Conservation (phyloP, 2,329 filamentous ascomycete species). For the Aspergillus arachidicola region DNA sequence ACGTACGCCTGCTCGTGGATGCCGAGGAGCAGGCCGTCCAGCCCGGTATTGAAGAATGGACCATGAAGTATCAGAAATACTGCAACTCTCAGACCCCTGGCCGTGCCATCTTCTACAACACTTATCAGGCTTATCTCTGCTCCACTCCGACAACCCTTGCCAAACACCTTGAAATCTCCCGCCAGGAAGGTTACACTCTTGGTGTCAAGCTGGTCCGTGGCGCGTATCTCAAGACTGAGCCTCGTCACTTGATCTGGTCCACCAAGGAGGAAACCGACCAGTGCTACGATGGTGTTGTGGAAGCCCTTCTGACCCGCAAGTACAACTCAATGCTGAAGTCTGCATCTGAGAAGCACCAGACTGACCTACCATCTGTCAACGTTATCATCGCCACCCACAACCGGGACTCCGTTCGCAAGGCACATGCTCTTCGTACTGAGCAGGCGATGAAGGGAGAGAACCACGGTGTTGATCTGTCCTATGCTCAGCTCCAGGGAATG, state of each 20-base stretch:
- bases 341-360: slow-evolving; percentile 39
- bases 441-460: slow-evolving; percentile 51
- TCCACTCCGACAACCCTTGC: slow-evolving; percentile 49
- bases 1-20: slow-evolving; percentile 54
- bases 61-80: slow-evolving; percentile 55
- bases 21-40: slow-evolving; percentile 59
- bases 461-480: slow-evolving; percentile 53
- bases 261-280: slow-evolving; percentile 51
- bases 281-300: slow-evolving; percentile 60
- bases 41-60: slow-evolving; percentile 55
- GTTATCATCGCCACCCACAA: slow-evolving; percentile 65
- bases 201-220: slow-evolving; percentile 58
- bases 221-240: slow-evolving; percentile 56
- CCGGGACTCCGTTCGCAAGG: slow-evolving; percentile 54
- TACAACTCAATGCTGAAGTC: slow-evolving; percentile 60
- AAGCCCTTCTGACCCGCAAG: slow-evolving; percentile 57
- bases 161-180: slow-evolving; percentile 49
- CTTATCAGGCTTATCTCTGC: slow-evolving; percentile 58
- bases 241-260: slow-evolving; percentile 48
- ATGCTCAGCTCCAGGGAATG: slow-evolving; percentile 91
- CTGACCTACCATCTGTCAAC: slow-evolving; percentile 47
- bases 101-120: slow-evolving; percentile 57
- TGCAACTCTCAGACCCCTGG: slow-evolving; percentile 52
- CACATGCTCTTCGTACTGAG: slow-evolving; percentile 47
- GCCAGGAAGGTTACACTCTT: slow-evolving; percentile 52